Conservation (phyloP, 129 eudicot genomes). For the Pittosporum tobira region DNA sequence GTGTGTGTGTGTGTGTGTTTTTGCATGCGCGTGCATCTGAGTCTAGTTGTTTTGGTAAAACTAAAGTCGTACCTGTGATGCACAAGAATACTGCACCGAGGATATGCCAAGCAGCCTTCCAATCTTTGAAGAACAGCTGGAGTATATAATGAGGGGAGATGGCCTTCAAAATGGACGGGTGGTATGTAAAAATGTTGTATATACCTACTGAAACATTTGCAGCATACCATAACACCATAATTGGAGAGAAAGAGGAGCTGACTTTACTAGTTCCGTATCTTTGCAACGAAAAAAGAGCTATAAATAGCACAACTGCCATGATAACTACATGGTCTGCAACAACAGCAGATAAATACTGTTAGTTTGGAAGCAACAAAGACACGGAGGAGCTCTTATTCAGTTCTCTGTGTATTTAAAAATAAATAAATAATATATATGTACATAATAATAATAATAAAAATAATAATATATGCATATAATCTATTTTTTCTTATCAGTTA, state of each 20-base stretch:
- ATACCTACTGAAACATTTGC: conserved; percentile 23
- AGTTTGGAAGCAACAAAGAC: too few species aligned
- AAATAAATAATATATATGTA: too few species aligned
- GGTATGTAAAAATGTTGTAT: conserved; percentile 22
- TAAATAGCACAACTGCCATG: conserved; percentile 26
- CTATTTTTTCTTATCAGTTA: background rate
- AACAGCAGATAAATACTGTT: background rate
- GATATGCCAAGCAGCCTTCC: conserved; percentile 17
- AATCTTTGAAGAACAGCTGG: conserved; percentile 13
- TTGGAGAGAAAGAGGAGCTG: conserved; percentile 31
- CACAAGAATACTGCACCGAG: conserved; percentile 32
- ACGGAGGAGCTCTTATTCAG: too few species aligned
- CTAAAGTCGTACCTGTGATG: conserved; percentile 23
- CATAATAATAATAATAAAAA: too few species aligned
- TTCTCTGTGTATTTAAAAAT: too few species aligned
- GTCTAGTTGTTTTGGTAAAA: background rate
- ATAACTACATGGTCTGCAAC: conserved; percentile 28
- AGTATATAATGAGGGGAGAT: conserved; percentile 28
- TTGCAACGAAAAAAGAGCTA: conserved; percentile 27
- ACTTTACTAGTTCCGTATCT: conserved; percentile 33
- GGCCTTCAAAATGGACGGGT: conserved; percentile 30
- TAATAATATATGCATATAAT: too few species aligned
- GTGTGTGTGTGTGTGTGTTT: too few species aligned
- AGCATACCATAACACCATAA: conserved; percentile 25
- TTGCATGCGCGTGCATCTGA: too few species aligned